phyloP scores from a whole-genome alignment of 345 rosid genomes.

The Populus alba region DNA sequence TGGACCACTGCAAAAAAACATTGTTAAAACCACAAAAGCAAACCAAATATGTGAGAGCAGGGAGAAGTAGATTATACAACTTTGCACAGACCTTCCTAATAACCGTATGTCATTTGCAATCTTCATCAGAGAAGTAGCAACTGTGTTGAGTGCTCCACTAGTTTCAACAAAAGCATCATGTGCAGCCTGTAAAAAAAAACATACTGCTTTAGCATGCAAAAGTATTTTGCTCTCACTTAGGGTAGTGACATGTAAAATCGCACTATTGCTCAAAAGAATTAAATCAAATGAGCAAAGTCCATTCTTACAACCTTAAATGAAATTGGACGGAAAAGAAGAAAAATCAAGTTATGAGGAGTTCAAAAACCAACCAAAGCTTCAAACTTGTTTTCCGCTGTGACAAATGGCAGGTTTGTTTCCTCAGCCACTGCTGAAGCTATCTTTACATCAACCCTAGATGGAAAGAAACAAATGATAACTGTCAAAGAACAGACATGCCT shows the following conservation, averaged over 20 bases:
- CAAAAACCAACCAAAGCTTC: constrained; percentile 83
- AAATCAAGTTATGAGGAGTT: not conserved
- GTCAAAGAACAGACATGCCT: not conserved
- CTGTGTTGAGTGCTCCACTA: constrained; percentile 85
- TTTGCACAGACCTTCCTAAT: constrained; percentile 62
- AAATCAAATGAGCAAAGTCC: constrained; percentile 1
- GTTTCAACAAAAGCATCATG: constrained; percentile 97
- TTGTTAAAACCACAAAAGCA: constrained; percentile 18
- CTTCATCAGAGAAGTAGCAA: constrained; percentile 85
- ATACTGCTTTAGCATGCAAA: constrained; percentile 8
- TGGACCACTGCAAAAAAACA: constrained; percentile 68
- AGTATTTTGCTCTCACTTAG: constrained; percentile 12
- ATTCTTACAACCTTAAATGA: not conserved
- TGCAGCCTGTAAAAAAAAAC: constrained; percentile 66
- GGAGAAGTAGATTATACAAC: not conserved
- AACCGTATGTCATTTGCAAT: constrained; percentile 87
- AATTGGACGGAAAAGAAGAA: not conserved
- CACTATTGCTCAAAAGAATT: not conserved
- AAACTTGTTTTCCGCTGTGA: constrained; percentile 95
- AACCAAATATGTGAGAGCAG: not conserved
- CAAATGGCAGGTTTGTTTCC: constrained; percentile 82
- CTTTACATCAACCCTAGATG: constrained; percentile 78
- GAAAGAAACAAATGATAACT: not conserved
- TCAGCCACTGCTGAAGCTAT: constrained; percentile 93
- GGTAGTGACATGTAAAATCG: not conserved